These are phyloP conservation scores for Pachyrhizus erosus DNA, from an alignment of 306 rosid genomes.

Conservation along the genomic window DNA sequence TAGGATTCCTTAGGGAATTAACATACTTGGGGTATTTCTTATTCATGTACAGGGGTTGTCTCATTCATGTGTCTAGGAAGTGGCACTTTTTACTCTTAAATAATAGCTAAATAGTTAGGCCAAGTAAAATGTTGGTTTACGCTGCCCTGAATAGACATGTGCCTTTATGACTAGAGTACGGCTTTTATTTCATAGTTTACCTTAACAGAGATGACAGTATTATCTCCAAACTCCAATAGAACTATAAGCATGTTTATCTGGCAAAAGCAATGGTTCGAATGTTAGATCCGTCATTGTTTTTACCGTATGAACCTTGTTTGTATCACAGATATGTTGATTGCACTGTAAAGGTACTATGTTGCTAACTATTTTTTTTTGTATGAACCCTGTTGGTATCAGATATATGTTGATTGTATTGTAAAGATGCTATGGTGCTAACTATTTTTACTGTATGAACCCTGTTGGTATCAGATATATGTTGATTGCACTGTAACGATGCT, in stretches of 20 bases:
- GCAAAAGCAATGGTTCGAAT: constrained; percentile 23
- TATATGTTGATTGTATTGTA: constrained; percentile 29
- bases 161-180: constrained; percentile 8
- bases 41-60: no score
- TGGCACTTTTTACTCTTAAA: not conserved
- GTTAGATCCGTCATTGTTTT: not conserved
- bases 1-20: no score
- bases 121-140: not conserved
- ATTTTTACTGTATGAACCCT: not conserved
- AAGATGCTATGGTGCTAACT: constrained; percentile 12
- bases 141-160: not conserved
- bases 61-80: not conserved
- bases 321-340: constrained; percentile 43
- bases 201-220: not conserved
- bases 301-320: not conserved
- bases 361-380: not conserved
- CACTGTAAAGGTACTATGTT: no score
- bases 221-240: not conserved
- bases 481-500: constrained; percentile 27
- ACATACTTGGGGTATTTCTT: no score
- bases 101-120: not conserved
- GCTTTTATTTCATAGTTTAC: constrained; percentile 14
- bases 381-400: no score
- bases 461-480: constrained; percentile 40
- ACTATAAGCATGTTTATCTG: constrained; percentile 27